phyloP scores from a whole-genome alignment of 805 yeast genomes.

The Kuraishia ogatae region DNA sequence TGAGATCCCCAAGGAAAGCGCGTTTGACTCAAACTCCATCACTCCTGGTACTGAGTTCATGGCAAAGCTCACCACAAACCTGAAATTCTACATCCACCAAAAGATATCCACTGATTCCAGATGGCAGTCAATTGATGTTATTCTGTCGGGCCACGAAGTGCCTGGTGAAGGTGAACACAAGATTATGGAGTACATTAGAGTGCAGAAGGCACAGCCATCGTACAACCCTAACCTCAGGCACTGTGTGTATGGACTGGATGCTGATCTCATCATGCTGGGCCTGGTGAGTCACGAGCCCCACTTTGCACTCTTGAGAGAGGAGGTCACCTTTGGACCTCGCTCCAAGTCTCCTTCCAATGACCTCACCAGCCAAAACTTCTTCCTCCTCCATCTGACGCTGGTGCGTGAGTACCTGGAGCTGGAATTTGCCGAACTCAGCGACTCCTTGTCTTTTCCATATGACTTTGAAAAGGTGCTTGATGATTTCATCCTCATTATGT shows the following conservation, averaged over 20 bases:
- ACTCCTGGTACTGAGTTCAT: conserved; percentile 97
- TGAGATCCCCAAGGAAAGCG: conserved; percentile 71
- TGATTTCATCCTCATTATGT: conserved; percentile 86
- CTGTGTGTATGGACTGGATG: conserved; percentile 93
- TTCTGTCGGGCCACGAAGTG: conserved; percentile 89
- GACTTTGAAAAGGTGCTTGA: conserved; percentile 86
- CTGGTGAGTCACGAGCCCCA: conserved; percentile 93
- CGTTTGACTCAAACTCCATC: conserved; percentile 86
- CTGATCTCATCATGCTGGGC: conserved; percentile 92
- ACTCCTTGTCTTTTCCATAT: conserved; percentile 55
- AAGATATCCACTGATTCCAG: conserved; percentile 79
- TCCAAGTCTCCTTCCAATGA: conserved; percentile 27
- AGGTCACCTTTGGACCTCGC: conserved; percentile 69
- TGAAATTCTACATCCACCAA: conserved; percentile 82
- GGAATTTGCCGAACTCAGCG: conserved; percentile 70
- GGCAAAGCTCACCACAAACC: conserved; percentile 75
- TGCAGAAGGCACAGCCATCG: conserved; percentile 61
- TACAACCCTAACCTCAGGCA: conserved; percentile 81
- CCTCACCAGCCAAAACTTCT: conserved; percentile 74
- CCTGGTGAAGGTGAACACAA: conserved; percentile 99
- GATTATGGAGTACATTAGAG: conserved; percentile 86
- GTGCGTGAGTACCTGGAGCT: conserved; percentile 86
- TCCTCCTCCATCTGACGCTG: conserved; percentile 72
- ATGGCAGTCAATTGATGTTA: conserved; percentile 73
- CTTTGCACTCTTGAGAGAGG: conserved; percentile 89